Conservation (phyloP, 1,284 basidiomycete genomes). For the Peniophora sp. region DNA sequence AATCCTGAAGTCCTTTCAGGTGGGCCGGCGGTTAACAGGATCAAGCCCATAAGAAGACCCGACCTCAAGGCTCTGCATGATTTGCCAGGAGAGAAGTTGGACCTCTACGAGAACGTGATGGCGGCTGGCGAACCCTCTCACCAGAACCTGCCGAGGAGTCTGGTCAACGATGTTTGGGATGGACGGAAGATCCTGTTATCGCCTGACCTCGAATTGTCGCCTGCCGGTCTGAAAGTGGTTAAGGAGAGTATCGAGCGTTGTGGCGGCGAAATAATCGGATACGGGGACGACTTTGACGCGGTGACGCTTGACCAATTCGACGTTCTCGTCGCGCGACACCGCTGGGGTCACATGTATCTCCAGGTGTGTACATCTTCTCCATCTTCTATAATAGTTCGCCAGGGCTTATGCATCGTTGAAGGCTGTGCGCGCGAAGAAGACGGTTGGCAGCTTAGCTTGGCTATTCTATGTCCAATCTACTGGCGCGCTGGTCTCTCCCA, state of each 20-base stretch:
- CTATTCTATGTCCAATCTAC: constrained; percentile 68
- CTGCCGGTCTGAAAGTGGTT: constrained; percentile 42
- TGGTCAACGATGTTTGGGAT: constrained; percentile 29
- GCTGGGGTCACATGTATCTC: constrained; percentile 63
- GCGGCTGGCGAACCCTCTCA: constrained; percentile 13
- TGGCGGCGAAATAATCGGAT: constrained; percentile 45
- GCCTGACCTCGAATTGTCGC: constrained; percentile 41
- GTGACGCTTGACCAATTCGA: constrained; percentile 40
- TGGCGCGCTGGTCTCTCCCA: constrained; percentile 55
- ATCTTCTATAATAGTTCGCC: not conserved
- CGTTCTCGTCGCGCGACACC: constrained; percentile 60
- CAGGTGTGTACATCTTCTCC: constrained; percentile 31
- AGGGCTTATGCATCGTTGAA: constrained; percentile 19
- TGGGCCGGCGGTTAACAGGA: constrained; percentile 6
- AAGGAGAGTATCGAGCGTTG: constrained; percentile 47
- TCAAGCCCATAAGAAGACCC: constrained; percentile 2
- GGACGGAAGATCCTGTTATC: constrained; percentile 55
- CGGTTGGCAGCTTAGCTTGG: constrained; percentile 77
- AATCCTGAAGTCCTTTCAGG: constrained; percentile 43
- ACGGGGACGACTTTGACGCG: constrained; percentile 24
- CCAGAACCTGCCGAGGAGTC: no score
- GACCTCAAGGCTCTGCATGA: constrained; percentile 18
- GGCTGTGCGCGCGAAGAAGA: constrained; percentile 52
- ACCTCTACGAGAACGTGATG: constrained; percentile 33
- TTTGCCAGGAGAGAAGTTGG: constrained; percentile 32